These are phyloP conservation scores for Prunus salicina DNA, from an alignment of 306 rosid genomes.

Conservation along the genomic window DNA sequence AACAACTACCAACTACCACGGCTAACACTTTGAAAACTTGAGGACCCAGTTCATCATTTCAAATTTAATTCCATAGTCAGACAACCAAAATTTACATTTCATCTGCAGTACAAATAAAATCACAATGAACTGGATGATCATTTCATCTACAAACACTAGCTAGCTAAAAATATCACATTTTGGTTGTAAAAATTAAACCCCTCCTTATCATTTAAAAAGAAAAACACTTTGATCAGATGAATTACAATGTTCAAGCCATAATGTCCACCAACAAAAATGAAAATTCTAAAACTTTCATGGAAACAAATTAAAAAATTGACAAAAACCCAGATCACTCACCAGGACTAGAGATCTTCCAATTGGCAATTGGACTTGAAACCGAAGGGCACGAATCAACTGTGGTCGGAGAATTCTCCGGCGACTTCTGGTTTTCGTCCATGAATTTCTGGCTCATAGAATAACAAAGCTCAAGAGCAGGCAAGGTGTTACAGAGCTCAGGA, in stretches of 20 bases:
- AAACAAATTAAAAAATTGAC: neutral
- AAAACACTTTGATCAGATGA: neutral
- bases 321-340: conserved; percentile 33
- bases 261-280: neutral
- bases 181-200: neutral
- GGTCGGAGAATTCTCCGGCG: conserved; percentile 32
- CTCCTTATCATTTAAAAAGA: neutral
- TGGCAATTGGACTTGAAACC: conserved; percentile 48
- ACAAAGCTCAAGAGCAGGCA: conserved; percentile 83
- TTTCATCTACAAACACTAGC: neutral
- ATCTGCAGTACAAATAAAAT: neutral
- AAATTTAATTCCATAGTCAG: no score
- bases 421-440: conserved; percentile 48
- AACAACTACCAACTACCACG: no score
- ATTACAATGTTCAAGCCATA: neutral
- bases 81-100: neutral
- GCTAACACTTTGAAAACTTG: no score
- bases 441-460: conserved; percentile 78
- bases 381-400: conserved; percentile 39
- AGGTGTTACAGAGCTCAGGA: conserved; percentile 80
- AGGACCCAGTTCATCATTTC: no score
- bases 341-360: conserved; percentile 88
- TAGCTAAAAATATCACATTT: neutral
- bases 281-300: neutral
- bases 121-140: neutral